These are phyloP conservation scores for Leucosporidium creatinivorum DNA, from an alignment of 768 basidiomycete genomes.

Conservation along the genomic window DNA sequence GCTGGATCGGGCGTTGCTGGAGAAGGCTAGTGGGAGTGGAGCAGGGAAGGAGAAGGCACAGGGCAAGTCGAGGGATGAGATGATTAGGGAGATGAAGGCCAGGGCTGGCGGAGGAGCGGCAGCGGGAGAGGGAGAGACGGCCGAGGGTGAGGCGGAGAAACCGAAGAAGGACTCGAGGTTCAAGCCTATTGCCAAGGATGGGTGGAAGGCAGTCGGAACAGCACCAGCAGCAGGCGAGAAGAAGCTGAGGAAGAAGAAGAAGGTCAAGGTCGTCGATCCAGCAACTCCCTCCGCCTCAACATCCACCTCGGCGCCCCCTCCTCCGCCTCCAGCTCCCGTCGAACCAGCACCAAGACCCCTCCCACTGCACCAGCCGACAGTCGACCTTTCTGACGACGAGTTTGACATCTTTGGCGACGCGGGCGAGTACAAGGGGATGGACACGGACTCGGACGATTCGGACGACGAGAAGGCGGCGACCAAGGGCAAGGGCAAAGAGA, in stretches of 20 bases:
- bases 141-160: not conserved
- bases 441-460: conserved; percentile 9
- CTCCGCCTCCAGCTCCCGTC: not conserved
- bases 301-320: not conserved
- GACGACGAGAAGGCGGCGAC: not conserved
- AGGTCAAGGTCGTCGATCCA: conserved; percentile 11
- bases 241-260: conserved; percentile 30
- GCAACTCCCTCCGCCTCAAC: not conserved
- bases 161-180: conserved; percentile 38
- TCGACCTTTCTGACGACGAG: conserved; percentile 11
- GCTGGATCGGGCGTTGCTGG: conserved; percentile 50
- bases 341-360: not conserved
- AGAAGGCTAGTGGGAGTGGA: not conserved
- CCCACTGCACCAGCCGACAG: not conserved
- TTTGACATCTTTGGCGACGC: conserved; percentile 28
- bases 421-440: conserved; percentile 25
- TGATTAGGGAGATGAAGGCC: conserved; percentile 21
- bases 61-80: conserved; percentile 19
- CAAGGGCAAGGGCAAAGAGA: not conserved
- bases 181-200: conserved; percentile 42
- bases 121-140: not conserved
- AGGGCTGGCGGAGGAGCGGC: not conserved
- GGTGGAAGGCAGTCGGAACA: conserved; percentile 4
- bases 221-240: conserved; percentile 1
- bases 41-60: not conserved